A percentile compares a stretch with the other conserved stretches of the same genome.
These are phyloP conservation scores for Ganoderma sinense DNA, from an alignment of 1,284 basidiomycete species.

Conservation along the genomic window DNA sequence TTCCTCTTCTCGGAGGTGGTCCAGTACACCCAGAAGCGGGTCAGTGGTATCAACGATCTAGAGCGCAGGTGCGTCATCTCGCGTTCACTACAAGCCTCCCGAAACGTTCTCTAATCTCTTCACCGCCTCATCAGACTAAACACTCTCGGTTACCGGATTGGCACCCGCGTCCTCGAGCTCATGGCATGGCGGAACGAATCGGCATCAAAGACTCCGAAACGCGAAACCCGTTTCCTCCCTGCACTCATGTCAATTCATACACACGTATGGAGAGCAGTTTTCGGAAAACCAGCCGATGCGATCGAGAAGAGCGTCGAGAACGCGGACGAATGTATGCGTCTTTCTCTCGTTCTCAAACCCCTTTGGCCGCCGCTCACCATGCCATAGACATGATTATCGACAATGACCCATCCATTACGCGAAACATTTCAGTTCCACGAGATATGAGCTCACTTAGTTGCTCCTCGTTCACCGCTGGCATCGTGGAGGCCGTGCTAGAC, in stretches of 20 bases:
- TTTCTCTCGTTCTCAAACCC: neutral
- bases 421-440: slow-evolving; percentile 91
- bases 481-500: slow-evolving; percentile 97
- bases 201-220: slow-evolving; percentile 81
- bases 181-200: slow-evolving; percentile 78
- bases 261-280: slow-evolving; percentile 93
- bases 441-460: slow-evolving; percentile 96
- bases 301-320: slow-evolving; percentile 97
- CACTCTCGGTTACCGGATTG: slow-evolving; percentile 90
- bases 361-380: neutral
- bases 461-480: slow-evolving; percentile 95
- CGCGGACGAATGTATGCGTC: slow-evolving; percentile 87
- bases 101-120: neutral
- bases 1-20: slow-evolving; percentile 94
- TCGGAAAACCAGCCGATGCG: slow-evolving; percentile 92
- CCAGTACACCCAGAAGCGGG: slow-evolving; percentile 94
- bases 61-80: slow-evolving; percentile 61
- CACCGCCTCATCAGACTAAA: slow-evolving; percentile 66
- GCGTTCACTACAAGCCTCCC: neutral
- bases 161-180: slow-evolving; percentile 82
- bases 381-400: slow-evolving; percentile 96
- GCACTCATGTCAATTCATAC: slow-evolving; percentile 93
- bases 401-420: slow-evolving; percentile 93
- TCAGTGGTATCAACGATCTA: slow-evolving; percentile 93
- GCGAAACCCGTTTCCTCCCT: slow-evolving; percentile 88